Base-by-base conservation (phyloP, 78 protist species). In the Dictyostelium citrinum region DNA sequence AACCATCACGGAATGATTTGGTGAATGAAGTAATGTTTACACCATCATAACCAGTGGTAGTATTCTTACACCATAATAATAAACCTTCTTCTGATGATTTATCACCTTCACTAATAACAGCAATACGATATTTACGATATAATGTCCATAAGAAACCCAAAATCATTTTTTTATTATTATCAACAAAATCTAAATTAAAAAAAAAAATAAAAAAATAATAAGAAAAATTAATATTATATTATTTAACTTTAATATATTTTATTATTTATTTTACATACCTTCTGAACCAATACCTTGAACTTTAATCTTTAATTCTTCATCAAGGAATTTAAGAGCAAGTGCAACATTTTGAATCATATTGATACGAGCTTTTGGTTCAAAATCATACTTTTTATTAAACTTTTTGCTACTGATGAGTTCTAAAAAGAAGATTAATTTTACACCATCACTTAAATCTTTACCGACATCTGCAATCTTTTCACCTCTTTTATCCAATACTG, bases 81-180 rank as follows among this genome's bases (percentile, higher is more conserved):
- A 90, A 58, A 90, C 95, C 95, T 74, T 90, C 95, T 35, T 90
- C 95, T 39, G 95, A 90, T 10, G 60, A 27, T 64, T 90, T 90
- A 39, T 90, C 95, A 41, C 95, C 95, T 68, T 90, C 90, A 58
- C 61, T 67, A 81, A 90, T 90, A 58, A 82, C 88, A 20, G 95
- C 85, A 80, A 90, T 90, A 90, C 95, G 95, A 80, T 90, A 90
- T 80, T 90, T 90, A 71, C 88, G 86, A 74, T 90, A 90, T 49
- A 90, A 90, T 22, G 90, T 90, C 95, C 95, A 90, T 37, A 90
- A 46, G 81, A 90, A 90, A 55, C 95, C 95, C 39, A 90, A 77
- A 81, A 90, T 90, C 95, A 90, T 90, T 72, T 90, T 93, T 51
- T 76, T 78, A 80, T 92, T 92, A 58, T 79, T 27, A 51, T 92